These are phyloP conservation scores for Stramenopiles sp. DNA, from an alignment of 352 stramenopile genomes.

Conservation along the genomic window DNA sequence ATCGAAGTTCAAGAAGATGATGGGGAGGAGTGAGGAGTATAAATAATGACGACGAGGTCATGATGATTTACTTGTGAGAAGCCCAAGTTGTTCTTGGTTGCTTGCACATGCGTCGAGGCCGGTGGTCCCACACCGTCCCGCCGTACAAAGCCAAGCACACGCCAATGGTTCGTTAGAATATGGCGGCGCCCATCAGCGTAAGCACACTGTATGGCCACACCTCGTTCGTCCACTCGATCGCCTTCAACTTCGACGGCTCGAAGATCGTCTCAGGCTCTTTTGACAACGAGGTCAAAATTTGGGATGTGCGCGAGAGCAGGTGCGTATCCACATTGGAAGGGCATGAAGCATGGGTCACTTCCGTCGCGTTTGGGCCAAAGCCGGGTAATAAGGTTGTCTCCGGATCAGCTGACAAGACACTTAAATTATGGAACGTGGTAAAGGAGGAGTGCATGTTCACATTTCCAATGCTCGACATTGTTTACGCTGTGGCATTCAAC, in stretches of 20 bases:
- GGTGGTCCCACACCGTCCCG: no score
- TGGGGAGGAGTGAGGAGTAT: no score
- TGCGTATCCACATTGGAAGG: slow-evolving; percentile 73
- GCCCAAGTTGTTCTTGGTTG: no score
- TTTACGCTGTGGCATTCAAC: no score
- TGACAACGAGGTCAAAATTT: slow-evolving; percentile 79
- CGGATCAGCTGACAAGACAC: slow-evolving; percentile 76
- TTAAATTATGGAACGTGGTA: slow-evolving; percentile 75
- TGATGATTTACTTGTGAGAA: no score
- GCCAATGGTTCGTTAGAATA: no score
- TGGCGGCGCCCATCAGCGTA: no score
- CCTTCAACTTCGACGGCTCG: slow-evolving; percentile 75
- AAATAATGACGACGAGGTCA: no score
- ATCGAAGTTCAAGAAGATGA: no score
- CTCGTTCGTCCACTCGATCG: slow-evolving; percentile 75
- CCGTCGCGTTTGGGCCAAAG: slow-evolving; percentile 79
- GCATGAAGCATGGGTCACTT: slow-evolving; percentile 80
- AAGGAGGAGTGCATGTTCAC: slow-evolving; percentile 72
- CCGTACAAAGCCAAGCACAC: no score
- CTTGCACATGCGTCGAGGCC: no score
- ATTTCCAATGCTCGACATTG: slow-evolving; percentile 80
- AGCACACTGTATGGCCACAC: slow-evolving; percentile 77
- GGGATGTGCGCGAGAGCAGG: slow-evolving; percentile 37
- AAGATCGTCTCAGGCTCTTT: slow-evolving; percentile 84
- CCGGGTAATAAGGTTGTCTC: slow-evolving; percentile 70